Evolutionary conservation across 179 eudicot species (phyloP).

Genomic region (Heliamphora pulchella): DNA sequence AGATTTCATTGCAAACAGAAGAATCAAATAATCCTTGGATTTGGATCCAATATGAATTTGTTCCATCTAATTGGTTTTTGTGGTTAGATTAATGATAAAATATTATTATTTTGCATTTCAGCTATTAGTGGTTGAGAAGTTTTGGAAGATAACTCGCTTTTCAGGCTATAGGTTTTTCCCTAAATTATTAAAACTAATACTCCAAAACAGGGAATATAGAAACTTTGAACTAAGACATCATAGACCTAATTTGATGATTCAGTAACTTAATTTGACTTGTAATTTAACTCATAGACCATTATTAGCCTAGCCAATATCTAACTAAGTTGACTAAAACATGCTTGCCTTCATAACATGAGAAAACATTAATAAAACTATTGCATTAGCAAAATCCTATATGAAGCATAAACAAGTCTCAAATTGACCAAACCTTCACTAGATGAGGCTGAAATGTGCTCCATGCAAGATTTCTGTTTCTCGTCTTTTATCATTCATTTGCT

Average conservation of each 20-base stretch:
- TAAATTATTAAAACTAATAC: not conserved
- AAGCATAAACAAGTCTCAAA: too few species aligned
- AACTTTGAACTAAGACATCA: not conserved
- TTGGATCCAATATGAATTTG: constrained; percentile 2
- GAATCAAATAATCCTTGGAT: constrained; percentile 1
- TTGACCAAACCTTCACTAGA: too few species aligned
- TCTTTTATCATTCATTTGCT: too few species aligned
- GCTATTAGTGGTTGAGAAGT: not conserved
- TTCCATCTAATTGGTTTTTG: not conserved
- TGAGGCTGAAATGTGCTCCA: too few species aligned
- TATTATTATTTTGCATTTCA: not conserved
- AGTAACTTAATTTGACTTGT: not conserved
- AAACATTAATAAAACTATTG: not conserved
- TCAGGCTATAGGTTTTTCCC: not conserved
- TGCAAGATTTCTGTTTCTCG: too few species aligned
- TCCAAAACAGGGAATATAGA: not conserved
- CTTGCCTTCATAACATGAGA: not conserved
- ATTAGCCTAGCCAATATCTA: not conserved
- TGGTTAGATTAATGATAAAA: not conserved
- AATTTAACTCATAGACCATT: not conserved
- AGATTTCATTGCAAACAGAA: constrained; percentile 1
- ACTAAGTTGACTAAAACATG: too few species aligned
- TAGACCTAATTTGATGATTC: not conserved
- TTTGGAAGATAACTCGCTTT: not conserved
- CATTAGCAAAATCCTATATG: too few species aligned